Conservation (phyloP, 1,284 basidiomycete genomes). For the Inonotus obliquus region DNA sequence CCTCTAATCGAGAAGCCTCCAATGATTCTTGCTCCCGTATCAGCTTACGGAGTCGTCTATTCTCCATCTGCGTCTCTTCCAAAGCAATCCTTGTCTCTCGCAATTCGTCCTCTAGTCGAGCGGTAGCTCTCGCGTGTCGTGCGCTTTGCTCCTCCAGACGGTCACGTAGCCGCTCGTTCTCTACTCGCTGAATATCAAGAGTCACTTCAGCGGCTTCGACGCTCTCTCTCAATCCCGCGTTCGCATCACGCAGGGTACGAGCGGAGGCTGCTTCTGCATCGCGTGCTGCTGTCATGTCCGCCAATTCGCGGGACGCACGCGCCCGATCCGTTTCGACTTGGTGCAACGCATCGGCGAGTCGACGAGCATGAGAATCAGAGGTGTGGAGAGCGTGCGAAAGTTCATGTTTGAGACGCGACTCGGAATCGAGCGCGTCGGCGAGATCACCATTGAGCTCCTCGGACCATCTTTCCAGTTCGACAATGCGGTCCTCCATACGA, state of each 20-base stretch:
- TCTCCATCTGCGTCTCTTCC: constrained; percentile 10
- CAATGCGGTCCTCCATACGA: constrained; percentile 18
- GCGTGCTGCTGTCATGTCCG: constrained; percentile 8
- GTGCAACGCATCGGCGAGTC: constrained; percentile 10
- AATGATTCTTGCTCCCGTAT: constrained; percentile 11
- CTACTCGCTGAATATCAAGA: constrained; percentile 16
- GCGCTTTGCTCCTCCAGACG: constrained; percentile 5
- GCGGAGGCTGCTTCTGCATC: constrained; percentile 4
- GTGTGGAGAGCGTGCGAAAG: constrained; percentile 5
- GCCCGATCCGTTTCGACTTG: constrained; percentile 5
- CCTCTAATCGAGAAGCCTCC: constrained; percentile 2
- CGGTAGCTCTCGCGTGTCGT: not conserved
- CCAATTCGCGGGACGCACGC: constrained; percentile 10
- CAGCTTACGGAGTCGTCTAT: constrained; percentile 12
- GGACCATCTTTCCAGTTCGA: constrained; percentile 17
- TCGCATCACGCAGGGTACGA: constrained; percentile 9
- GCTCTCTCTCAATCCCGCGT: constrained; percentile 7
- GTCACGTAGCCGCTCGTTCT: constrained; percentile 17
- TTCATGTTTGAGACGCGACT: constrained; percentile 10
- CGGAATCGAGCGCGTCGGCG: constrained; percentile 16
- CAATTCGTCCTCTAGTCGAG: constrained; percentile 9
- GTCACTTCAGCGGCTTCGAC: constrained; percentile 17
- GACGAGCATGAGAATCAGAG: constrained; percentile 12
- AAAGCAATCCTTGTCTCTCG: constrained; percentile 5
- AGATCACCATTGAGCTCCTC: constrained; percentile 19